Evolutionary conservation across 2,329 filamentous ascomycete genomes (phyloP), one percentile per base, ranked within the genome.

Genomic region (Bipolaris oryzae): DNA sequence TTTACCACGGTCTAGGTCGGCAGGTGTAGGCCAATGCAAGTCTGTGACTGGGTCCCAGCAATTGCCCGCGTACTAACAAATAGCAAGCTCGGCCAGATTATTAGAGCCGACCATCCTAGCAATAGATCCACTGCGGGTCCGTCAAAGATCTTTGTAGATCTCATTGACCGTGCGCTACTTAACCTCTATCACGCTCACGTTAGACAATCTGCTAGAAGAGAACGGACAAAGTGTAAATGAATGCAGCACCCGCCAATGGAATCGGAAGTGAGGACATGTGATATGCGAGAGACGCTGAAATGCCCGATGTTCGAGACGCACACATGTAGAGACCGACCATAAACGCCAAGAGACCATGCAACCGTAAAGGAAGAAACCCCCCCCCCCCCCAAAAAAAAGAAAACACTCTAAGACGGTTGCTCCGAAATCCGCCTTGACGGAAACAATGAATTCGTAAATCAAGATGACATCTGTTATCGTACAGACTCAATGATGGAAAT

Each of bases 401-500:
- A 21, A 28, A 28, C 25, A 28, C 33, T 52, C 34, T 44, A 44
- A 37, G 46, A 48, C 47, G 31, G 52, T 54, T 47, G 38, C 37
- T 21, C 38, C 21, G 31, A 48, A 28, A 57, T 23, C 51, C 28
- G 18, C 42, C n/a, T 41, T 23, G 5, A 48, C 42, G 25, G 31
- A 48, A 46, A 47, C 44, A 39, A 43, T 49, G 43, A 15, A 20
- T 15, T 28, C 23, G 45, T 37, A 23, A 43, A n/a, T 35, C 3
- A 44, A 20, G 21, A 7, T 38, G 45, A 53, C 11, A 38, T 33
- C 15, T 47, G 47, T 62, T 58, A 69, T 54, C 66, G 64, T 13
- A 69, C 67, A 52, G 67, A 69, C 33, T 68, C 67, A 34, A 69
- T 68, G 31, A 69, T 58, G 3, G 67, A 69, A 31, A 69, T 64